Evolutionary conservation across 306 rosid genomes (phyloP).

Genomic region (Fragaria ananassa): DNA sequence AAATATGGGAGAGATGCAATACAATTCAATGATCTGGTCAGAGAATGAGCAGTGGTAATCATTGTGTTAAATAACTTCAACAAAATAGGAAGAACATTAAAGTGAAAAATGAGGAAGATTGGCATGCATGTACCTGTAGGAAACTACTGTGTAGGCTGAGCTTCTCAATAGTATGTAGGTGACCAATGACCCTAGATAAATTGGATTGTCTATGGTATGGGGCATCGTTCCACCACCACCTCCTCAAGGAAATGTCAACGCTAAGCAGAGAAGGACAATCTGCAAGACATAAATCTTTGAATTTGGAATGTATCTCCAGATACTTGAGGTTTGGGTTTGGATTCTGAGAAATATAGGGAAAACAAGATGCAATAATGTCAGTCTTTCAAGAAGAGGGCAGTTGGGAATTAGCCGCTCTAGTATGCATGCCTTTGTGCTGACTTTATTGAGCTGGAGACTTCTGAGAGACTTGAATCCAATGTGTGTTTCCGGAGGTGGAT

Average conservation of each 20-base stretch:
- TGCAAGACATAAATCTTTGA: conserved; percentile 13
- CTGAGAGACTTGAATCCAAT: conserved; percentile 16
- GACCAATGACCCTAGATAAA: conserved; percentile 19
- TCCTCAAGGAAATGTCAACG: conserved; percentile 20
- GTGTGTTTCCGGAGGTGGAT: conserved; percentile 10
- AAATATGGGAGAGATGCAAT: background rate
- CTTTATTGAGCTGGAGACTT: conserved; percentile 19
- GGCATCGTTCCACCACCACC: background rate
- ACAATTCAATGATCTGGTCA: background rate
- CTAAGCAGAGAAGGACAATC: conserved; percentile 11
- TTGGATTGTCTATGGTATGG: background rate
- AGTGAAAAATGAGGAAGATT: background rate
- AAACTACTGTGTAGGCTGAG: conserved; percentile 16
- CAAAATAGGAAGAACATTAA: background rate
- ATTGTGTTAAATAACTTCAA: background rate
- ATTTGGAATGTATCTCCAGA: conserved; percentile 24
- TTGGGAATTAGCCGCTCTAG: conserved; percentile 16
- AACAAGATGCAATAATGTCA: conserved; percentile 15
- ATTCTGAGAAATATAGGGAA: conserved; percentile 8
- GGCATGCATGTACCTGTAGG: conserved; percentile 2
- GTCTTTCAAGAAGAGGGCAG: conserved; percentile 27
- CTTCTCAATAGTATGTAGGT: conserved; percentile 5
- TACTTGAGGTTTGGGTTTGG: conserved; percentile 19
- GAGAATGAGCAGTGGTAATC: background rate
- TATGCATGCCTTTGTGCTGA: background rate